A percentile compares a stretch with the other conserved stretches of the same genome.
Evolutionary conservation across 176 grass and related monocot species (phyloP).

Genomic region (Pontederia paniculata): DNA sequence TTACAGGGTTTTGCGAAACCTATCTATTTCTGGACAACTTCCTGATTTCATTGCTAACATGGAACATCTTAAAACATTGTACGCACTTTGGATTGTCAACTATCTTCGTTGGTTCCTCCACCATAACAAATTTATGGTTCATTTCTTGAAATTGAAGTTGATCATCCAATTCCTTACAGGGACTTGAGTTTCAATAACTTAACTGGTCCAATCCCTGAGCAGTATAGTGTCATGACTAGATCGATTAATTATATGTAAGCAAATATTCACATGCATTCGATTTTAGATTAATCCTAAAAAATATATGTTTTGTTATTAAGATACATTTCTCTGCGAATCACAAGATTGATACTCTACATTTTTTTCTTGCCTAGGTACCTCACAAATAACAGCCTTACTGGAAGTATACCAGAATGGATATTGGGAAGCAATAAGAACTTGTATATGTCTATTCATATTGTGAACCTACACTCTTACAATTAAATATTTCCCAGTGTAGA

Average conservation of each 20-base stretch:
- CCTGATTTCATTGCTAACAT: slow-evolving; percentile 8
- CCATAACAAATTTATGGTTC: too few relatives aligned
- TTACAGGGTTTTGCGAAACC: slow-evolving; percentile 10
- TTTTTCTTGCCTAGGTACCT: slow-evolving; percentile 9
- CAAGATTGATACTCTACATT: background rate
- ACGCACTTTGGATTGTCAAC: background rate
- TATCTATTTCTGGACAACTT: background rate
- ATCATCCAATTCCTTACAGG: background rate
- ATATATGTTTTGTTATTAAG: too few relatives aligned
- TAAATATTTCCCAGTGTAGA: too few relatives aligned
- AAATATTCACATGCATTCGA: background rate
- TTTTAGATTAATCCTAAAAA: too few relatives aligned
- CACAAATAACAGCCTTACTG: slow-evolving; percentile 3
- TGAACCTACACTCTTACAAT: too few relatives aligned
- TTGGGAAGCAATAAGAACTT: slow-evolving; percentile 2
- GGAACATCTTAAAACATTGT: slow-evolving; percentile 1
- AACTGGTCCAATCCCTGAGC: slow-evolving; percentile 6
- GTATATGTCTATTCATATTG: background rate
- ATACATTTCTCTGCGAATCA: background rate
- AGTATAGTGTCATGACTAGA: background rate
- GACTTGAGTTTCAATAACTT: slow-evolving; percentile 12
- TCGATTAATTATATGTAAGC: slow-evolving; percentile 12
- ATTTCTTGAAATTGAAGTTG: too few relatives aligned
- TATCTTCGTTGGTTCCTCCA: too few relatives aligned
- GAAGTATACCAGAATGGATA: slow-evolving; percentile 12